Evolutionary conservation across 2,329 filamentous ascomycete genomes (phyloP).

Genomic region (Capronia americana): DNA sequence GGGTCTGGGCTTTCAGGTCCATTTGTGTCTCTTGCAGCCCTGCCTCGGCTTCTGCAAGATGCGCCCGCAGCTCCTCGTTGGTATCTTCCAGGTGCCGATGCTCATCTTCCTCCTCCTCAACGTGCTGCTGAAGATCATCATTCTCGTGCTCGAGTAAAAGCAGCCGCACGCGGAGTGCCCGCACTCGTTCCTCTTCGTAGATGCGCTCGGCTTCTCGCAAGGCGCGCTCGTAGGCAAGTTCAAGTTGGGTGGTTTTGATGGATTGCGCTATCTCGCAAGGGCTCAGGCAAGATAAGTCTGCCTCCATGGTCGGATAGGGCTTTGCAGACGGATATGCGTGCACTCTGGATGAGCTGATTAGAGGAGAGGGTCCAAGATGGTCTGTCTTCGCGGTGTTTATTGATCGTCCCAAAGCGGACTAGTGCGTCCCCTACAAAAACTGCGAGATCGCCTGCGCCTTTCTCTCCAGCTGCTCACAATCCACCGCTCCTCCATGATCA

Average conservation of each 20-base stretch:
- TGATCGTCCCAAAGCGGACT: constrained; percentile 5
- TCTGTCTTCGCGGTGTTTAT: neutral
- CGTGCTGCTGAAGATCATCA: constrained; percentile 68
- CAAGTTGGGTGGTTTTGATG: constrained; percentile 63
- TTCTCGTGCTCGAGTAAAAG: constrained; percentile 78
- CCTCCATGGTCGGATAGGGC: constrained; percentile 29
- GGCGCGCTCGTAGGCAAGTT: constrained; percentile 72
- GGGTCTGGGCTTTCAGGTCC: constrained; percentile 58
- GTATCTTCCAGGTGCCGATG: constrained; percentile 58
- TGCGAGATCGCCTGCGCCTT: neutral
- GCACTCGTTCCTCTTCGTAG: constrained; percentile 74
- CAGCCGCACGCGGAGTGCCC: constrained; percentile 71
- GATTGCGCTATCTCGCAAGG: constrained; percentile 32
- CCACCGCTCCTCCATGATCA: neutral
- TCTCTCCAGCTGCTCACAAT: neutral
- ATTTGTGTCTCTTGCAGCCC: constrained; percentile 58
- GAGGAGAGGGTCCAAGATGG: neutral
- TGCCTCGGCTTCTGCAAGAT: constrained; percentile 48
- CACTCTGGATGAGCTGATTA: neutral
- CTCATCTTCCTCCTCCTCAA: constrained; percentile 63
- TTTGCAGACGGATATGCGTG: neutral
- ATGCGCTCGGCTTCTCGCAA: constrained; percentile 71
- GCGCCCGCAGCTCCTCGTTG: constrained; percentile 55
- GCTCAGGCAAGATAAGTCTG: constrained; percentile 30
- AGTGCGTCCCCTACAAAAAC: neutral